Evolutionary conservation across 345 rosid species (phyloP), one percentile per base, ranked within the genome.

Genomic region (Tarenaya hassleriana): DNA sequence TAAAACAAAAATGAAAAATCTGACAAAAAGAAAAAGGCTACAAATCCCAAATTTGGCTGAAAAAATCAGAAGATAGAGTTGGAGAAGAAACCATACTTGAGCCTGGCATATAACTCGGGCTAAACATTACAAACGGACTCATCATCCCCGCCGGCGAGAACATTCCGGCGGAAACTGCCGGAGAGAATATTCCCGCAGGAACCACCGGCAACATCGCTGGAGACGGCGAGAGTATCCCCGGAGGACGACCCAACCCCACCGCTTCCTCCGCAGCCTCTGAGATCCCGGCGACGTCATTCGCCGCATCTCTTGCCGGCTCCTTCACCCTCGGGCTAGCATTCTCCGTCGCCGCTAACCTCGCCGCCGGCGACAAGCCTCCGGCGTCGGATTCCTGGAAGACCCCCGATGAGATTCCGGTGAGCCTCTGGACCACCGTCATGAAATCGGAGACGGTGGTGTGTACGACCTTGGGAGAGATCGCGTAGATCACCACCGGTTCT

Each of bases 361-460:
- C 97, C 7, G 95, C 97, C 0, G 92, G 97, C 0, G 97, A 88
- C 2, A 83, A 56, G 31, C 75, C 78, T 10, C 82, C 82, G 11
- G 64, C 42, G 33, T 70, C 53, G 6, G 70, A 53, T 47, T 66
- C 65, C 45, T n/a, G 55, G 66, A 77, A 78, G 59, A 67, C 34
- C 0, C 43, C 70, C 12, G 92, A 66, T 60, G 95, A 80, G 39
- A 71, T 74, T 1, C 95, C 95, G 4, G 97, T 88, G 66, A 83
- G 86, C 15, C 92, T 79, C 67, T 88, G 97, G 60, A 88, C 97
- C 16, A 84, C 73, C 73, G 83, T 47, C 97, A 79, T 80, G 81
- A 88, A 88, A 31, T 82, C 65, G 18, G 67, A 58, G 16, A 66
- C 75, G 12, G 84, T 71, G 39, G 77, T 76, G 83, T 88, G 84